Percentiles rank a stretch among this genome's conserved stretches.
These are phyloP conservation scores for Amborella trichopoda DNA, from an alignment of 164 flowering plant genomes.

Conservation along the genomic window DNA sequence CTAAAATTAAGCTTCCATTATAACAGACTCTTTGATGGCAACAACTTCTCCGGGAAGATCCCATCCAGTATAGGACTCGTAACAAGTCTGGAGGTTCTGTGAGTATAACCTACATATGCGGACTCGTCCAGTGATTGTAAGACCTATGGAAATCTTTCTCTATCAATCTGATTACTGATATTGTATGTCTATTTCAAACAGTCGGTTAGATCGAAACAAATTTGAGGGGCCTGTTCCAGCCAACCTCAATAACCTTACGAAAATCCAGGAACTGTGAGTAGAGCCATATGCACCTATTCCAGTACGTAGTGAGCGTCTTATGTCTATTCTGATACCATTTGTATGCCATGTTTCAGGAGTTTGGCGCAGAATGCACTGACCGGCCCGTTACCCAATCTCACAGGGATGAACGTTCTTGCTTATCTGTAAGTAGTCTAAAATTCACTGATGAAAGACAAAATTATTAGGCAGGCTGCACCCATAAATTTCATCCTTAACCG, in stretches of 20 bases:
- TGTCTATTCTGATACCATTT: no score
- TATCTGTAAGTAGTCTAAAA: slow-evolving; percentile 52
- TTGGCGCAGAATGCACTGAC: slow-evolving; percentile 51
- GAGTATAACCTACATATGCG: no score
- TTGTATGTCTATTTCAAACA: slow-evolving; percentile 15
- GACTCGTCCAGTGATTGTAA: no score
- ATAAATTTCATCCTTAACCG: neutral
- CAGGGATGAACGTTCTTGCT: slow-evolving; percentile 48
- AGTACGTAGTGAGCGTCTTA: no score
- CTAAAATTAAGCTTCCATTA: neutral
- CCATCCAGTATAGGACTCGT: slow-evolving; percentile 59
- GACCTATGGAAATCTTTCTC: no score
- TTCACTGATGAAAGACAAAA: slow-evolving; percentile 1
- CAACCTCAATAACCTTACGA: slow-evolving; percentile 50
- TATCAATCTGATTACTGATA: neutral
- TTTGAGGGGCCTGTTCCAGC: slow-evolving; percentile 48
- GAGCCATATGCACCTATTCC: no score
- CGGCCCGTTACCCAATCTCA: slow-evolving; percentile 60
- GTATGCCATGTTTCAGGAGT: slow-evolving; percentile 71
- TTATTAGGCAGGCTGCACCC: no score
- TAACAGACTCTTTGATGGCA: slow-evolving; percentile 75
- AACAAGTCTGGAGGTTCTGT: slow-evolving; percentile 89
- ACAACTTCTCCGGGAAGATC: slow-evolving; percentile 47
- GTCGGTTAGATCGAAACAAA: slow-evolving; percentile 75
- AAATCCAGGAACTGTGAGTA: slow-evolving; percentile 61